phyloP scores from a whole-genome alignment of 106 monocot genomes.

The Platanthera zijinensis region DNA sequence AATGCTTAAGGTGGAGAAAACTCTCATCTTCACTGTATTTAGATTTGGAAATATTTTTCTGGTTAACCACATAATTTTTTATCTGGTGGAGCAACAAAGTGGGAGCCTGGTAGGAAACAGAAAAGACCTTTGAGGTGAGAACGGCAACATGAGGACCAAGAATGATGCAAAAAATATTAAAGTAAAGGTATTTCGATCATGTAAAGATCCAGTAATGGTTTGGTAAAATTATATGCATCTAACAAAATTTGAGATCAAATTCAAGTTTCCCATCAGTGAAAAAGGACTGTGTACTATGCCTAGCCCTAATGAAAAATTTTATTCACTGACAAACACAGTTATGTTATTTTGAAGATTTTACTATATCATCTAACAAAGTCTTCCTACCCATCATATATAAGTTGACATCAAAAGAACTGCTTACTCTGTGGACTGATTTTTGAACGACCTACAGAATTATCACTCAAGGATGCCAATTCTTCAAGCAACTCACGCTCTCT shows the following conservation, averaged over 20 bases:
- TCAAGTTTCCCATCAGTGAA: background rate
- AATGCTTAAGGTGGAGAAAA: background rate
- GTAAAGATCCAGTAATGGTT: background rate
- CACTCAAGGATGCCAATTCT: conserved; percentile 65
- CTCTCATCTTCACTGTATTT: too few relatives aligned
- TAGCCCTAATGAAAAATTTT: background rate
- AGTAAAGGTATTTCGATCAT: background rate
- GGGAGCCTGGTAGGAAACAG: too few relatives aligned
- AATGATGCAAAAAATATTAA: background rate
- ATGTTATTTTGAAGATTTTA: background rate
- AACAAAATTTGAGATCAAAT: background rate
- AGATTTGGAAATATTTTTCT: background rate
- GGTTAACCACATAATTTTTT: background rate
- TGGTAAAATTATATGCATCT: background rate
- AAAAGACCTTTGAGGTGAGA: background rate
- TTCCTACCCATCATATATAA: background rate
- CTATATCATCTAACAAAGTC: background rate
- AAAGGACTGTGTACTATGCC: background rate
- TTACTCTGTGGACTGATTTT: conserved; percentile 33
- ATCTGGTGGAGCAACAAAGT: too few relatives aligned
- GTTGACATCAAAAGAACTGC: conserved; percentile 3
- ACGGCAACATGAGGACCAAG: background rate
- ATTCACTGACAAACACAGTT: background rate
- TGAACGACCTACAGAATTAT: conserved; percentile 12
- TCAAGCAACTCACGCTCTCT: conserved; percentile 75